phyloP scores from a whole-genome alignment of 2,329 filamentous ascomycete species.

The Diaporthe velutina region DNA sequence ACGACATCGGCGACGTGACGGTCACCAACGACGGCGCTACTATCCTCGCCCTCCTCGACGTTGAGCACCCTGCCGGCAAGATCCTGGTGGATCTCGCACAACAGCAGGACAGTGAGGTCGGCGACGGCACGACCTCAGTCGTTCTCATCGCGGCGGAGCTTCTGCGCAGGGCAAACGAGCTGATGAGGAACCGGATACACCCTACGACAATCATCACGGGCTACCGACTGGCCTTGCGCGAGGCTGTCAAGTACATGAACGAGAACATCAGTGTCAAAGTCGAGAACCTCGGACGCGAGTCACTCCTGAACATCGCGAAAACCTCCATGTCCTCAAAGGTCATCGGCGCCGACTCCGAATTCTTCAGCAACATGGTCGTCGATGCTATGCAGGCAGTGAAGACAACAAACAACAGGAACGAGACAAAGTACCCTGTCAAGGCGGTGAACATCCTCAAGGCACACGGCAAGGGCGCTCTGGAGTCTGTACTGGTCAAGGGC shows the following conservation, averaged over 20 bases:
- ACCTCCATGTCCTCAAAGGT: conserved; percentile 99
- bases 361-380: conserved; percentile 97
- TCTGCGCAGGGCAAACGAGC: conserved; percentile 91
- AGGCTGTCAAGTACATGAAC: conserved; percentile 98
- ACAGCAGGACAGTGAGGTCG: conserved; percentile 99
- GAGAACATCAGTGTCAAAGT: conserved; percentile 98
- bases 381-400: conserved; percentile 97
- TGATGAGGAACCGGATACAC: conserved; percentile 99
- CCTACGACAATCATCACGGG: conserved; percentile 99
- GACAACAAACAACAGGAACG: conserved; percentile 88
- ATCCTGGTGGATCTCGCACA: conserved; percentile 98
- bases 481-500: conserved; percentile 93
- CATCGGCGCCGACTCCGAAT: conserved; percentile 94
- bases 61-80: conserved; percentile 98
- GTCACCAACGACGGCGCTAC: conserved; percentile 99
- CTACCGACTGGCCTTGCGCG: conserved; percentile 93
- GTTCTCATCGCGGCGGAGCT: conserved; percentile 98
- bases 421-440: conserved; percentile 98
- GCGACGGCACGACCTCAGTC: conserved; percentile 97
- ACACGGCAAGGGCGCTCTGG: conserved; percentile 90
- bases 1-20: conserved; percentile 99
- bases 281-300: conserved; percentile 89
- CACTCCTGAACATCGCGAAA: conserved; percentile 93
- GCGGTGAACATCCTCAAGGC: conserved; percentile 99
- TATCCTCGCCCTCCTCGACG: conserved; percentile 93